Evolutionary conservation across 345 rosid species (phyloP).

Genomic region (Adansonia digitata): DNA sequence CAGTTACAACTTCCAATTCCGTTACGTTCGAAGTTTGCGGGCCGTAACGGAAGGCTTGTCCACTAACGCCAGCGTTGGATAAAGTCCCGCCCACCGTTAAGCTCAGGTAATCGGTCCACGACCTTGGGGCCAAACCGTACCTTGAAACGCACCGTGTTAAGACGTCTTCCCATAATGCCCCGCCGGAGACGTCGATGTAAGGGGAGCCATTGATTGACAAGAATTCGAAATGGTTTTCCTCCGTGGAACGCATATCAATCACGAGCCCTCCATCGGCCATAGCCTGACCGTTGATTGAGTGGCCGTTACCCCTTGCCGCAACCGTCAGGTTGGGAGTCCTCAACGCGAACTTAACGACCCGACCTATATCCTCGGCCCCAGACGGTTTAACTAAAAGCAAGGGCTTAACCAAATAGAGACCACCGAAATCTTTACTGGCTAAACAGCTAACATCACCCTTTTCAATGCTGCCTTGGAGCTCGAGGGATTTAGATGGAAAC

Average conservation of each 20-base stretch:
- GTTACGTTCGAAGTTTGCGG: slow-evolving; percentile 82
- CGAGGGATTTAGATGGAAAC: slow-evolving; percentile 40
- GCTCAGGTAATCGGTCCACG: slow-evolving; percentile 88
- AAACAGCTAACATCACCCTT: slow-evolving; percentile 24
- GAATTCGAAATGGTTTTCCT: slow-evolving; percentile 36
- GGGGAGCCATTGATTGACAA: slow-evolving; percentile 19
- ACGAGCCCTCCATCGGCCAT: slow-evolving; percentile 82
- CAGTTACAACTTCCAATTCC: slow-evolving; percentile 87
- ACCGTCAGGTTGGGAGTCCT: slow-evolving; percentile 62
- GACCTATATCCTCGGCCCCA: slow-evolving; percentile 61
- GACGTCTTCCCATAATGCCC: slow-evolving; percentile 92
- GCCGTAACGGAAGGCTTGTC: slow-evolving; percentile 88
- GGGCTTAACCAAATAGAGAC: slow-evolving; percentile 52
- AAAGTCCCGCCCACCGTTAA: slow-evolving; percentile 91
- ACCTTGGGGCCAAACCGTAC: slow-evolving; percentile 66
- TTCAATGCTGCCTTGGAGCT: slow-evolving; percentile 52
- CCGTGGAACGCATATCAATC: slow-evolving; percentile 69
- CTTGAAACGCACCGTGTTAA: slow-evolving; percentile 54
- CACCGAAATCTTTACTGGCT: slow-evolving; percentile 80
- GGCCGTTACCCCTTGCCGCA: slow-evolving; percentile 96
- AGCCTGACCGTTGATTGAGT: slow-evolving; percentile 95
- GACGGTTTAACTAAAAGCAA: slow-evolving; percentile 57
- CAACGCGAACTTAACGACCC: slow-evolving; percentile 44
- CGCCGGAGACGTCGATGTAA: slow-evolving; percentile 70
- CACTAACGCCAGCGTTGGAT: slow-evolving; percentile 95